phyloP scores from a whole-genome alignment of 2,329 filamentous ascomycete genomes.

The Drechslerella stenobrocha region DNA sequence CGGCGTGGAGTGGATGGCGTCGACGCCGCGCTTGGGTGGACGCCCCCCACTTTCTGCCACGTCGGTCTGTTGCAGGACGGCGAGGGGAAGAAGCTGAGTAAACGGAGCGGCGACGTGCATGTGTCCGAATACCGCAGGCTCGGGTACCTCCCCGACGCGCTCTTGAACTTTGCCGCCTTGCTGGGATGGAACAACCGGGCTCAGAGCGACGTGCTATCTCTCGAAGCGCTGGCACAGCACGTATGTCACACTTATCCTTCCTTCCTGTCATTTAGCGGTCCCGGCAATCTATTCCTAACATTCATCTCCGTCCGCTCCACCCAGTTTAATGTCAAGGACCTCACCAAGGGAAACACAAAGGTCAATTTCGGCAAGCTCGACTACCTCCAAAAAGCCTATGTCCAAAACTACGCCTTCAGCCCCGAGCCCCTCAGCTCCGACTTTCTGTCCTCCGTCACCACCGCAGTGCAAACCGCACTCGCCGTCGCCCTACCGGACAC shows the following conservation, averaged over 20 bases:
- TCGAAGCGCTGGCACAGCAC: conserved; percentile 71
- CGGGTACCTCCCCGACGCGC: conserved; percentile 64
- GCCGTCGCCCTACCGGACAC: conserved; percentile 8
- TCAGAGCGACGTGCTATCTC: conserved; percentile 70
- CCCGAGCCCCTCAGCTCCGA: conserved; percentile 55
- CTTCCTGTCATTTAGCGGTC: too few relatives aligned
- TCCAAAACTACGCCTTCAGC: conserved; percentile 55
- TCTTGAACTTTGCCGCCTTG: conserved; percentile 82
- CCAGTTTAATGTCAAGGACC: conserved; percentile 74
- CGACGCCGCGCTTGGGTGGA: conserved; percentile 80
- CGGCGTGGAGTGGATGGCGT: conserved; percentile 93
- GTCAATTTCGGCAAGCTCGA: conserved; percentile 79
- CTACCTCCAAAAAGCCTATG: conserved; percentile 75
- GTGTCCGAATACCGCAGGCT: conserved; percentile 60
- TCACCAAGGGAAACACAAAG: conserved; percentile 86
- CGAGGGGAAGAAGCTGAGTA: conserved; percentile 78
- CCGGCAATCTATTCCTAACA: too few relatives aligned
- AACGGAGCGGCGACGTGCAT: conserved; percentile 68
- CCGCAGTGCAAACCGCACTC: conserved; percentile 23
- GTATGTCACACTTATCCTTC: conserved; percentile 58
- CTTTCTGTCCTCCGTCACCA: conserved; percentile 54
- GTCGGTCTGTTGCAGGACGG: conserved; percentile 73
- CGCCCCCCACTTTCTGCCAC: conserved; percentile 74
- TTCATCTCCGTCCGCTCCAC: too few relatives aligned
- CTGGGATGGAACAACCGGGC: conserved; percentile 77